Conservation (phyloP, 495 filamentous ascomycete genomes). For the Hyaloscypha variabilis region DNA sequence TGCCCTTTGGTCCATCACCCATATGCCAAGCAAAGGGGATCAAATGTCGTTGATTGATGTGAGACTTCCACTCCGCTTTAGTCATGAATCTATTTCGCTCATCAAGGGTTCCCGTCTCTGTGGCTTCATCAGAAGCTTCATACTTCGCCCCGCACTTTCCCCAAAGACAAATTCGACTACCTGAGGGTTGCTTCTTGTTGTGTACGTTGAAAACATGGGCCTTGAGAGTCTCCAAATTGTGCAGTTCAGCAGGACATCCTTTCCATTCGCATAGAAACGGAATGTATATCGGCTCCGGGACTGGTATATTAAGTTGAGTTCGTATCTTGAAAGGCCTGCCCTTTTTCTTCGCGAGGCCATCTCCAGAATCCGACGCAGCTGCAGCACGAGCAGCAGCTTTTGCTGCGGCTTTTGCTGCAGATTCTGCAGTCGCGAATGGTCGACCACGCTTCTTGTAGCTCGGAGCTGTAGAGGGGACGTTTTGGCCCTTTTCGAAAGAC, state of each 20-base stretch:
- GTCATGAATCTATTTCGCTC: constrained; percentile 16
- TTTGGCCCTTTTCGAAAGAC: neutral
- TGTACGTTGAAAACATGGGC: constrained; percentile 63
- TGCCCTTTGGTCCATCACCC: constrained; percentile 60
- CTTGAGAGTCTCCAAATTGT: constrained; percentile 66
- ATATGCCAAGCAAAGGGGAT: constrained; percentile 54
- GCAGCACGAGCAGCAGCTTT: constrained; percentile 11
- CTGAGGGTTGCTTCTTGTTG: constrained; percentile 21
- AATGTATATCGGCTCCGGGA: constrained; percentile 29
- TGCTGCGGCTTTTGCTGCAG: constrained; percentile 8
- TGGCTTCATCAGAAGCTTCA: neutral
- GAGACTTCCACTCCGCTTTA: constrained; percentile 48
- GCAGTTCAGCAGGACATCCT: constrained; percentile 62
- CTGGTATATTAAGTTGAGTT: neutral
- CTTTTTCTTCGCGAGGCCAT: constrained; percentile 15
- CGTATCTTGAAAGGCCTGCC: constrained; percentile 12
- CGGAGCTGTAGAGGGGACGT: neutral
- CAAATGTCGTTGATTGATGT: constrained; percentile 58
- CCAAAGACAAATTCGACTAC: constrained; percentile 46
- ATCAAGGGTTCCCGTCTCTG: neutral
- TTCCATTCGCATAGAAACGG: constrained; percentile 62
- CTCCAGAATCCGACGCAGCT: constrained; percentile 5
- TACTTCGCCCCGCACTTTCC: constrained; percentile 38
- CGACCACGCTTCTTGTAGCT: constrained; percentile 16
- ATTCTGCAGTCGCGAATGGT: constrained; percentile 10